Base-by-base conservation (phyloP, 441 rosid genomes). In the Populus hybrid region DNA sequence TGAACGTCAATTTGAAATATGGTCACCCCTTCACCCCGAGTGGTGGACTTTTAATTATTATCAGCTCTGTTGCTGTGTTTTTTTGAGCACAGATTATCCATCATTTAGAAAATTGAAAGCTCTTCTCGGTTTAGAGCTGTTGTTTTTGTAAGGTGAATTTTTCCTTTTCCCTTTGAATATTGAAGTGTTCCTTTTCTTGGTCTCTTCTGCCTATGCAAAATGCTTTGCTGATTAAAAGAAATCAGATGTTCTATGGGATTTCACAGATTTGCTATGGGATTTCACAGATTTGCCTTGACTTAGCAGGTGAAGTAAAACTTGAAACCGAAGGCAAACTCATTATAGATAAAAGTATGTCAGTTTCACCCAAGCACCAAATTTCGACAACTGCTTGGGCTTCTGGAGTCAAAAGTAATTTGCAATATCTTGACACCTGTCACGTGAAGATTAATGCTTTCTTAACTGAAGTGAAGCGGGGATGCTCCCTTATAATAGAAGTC, bases 391-490 rank as follows among this genome's bases (percentile, higher is more conserved):
- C 46, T 10, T 40, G 50, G 50, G 50, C 57, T 46, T 46, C 20
- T 12, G 4, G 65, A 32, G 26, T 40, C 42, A 14, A 68, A 35
- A 30, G 73, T 34, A 64, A 42, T 50, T 50, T 70, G 24, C 38
- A 66, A 21, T 57, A 70, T 59, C 67, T 72, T 40, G 16, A 76
- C 59, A 76, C 50, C 24, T 26, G 40, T 59, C 57, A 30, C 69
- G n/a, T 12, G 34, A 21, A 40, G 72, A 26, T 68, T 69, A 14
- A 59, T 68, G 46, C 72, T 34, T 54, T 70, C 12, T 67, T 34
- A 70, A 38, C 28, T 12, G 10, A 24, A 28, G 32, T 63, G 23
- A 73, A 46, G 42, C 38, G 67, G 20, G 32, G 61, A 63, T 63
- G 71, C 67, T 57, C 74, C 73, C 23, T 24, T 50, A 18, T n/a